phyloP scores from a whole-genome alignment of 169 alveolate genomes.

The Plasmodium berghei region DNA sequence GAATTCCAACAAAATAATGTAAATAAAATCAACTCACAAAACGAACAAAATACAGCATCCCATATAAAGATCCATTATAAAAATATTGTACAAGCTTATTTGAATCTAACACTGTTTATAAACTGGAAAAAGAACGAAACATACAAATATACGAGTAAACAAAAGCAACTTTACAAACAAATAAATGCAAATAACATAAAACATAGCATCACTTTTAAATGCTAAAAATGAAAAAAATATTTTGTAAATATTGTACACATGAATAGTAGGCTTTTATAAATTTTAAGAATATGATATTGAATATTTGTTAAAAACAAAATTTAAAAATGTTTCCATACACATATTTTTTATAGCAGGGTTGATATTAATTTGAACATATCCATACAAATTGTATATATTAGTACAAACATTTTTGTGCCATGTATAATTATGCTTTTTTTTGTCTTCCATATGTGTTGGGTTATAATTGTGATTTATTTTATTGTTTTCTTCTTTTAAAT shows the following conservation, averaged over 20 bases:
- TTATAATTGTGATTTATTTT: constrained; percentile 6
- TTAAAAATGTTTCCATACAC: constrained; percentile 75
- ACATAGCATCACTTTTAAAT: constrained; percentile 38
- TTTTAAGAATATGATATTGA: constrained; percentile 41
- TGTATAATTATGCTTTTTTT: constrained; percentile 42
- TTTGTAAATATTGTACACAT: not conserved
- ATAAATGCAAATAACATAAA: not conserved
- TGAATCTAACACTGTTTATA: too few species aligned
- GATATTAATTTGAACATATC: constrained; percentile 66
- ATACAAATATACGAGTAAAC: not conserved
- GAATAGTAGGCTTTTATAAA: not conserved
- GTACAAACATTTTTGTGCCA: constrained; percentile 76
- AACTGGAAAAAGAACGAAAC: too few species aligned
- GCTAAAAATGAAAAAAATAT: not conserved
- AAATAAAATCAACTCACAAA: too few species aligned
- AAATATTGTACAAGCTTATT: too few species aligned
- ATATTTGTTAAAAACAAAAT: constrained; percentile 63
- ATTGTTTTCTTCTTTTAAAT: constrained; percentile 26
- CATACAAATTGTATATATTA: constrained; percentile 69
- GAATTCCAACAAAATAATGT: too few species aligned
- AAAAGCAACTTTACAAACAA: not conserved
- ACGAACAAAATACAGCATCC: too few species aligned
- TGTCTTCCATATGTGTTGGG: constrained; percentile 1
- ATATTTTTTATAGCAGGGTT: constrained; percentile 65
- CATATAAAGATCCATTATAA: too few species aligned